Conservation (phyloP, 2,329 filamentous ascomycete genomes). For the Cladosporium oxysporum region DNA sequence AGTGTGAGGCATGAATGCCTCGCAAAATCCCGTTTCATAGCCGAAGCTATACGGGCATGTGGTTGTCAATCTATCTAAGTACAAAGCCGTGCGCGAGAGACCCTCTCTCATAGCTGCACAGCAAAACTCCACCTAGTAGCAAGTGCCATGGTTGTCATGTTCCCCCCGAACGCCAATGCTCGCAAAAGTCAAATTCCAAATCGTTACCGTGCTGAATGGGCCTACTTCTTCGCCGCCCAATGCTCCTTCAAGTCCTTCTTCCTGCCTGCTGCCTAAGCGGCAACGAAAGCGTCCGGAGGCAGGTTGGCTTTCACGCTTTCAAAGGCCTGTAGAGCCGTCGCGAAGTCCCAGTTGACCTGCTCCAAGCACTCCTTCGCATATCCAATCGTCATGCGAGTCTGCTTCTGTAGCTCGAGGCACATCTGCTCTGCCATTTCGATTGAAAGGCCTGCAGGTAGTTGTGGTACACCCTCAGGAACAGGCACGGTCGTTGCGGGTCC, state of each 20-base stretch:
- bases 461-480: constrained; percentile 23
- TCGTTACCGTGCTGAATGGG: constrained; percentile 5
- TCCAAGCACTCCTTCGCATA: constrained; percentile 81
- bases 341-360: constrained; percentile 77
- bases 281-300: constrained; percentile 44
- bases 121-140: not conserved
- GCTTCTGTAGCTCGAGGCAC: constrained; percentile 67
- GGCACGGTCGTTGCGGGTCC: constrained; percentile 21
- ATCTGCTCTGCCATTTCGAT: constrained; percentile 56
- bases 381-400: constrained; percentile 76
- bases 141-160: constrained; percentile 3
- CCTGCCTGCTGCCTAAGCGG: constrained; percentile 11
- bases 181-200: not conserved
- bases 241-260: constrained; percentile 6
- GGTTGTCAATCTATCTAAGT: constrained; percentile 16
- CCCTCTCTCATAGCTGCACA: not conserved
- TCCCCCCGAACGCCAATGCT: constrained; percentile 15
- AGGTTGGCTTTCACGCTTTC: constrained; percentile 65
- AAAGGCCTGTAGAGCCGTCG: constrained; percentile 73
- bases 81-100: constrained; percentile 1
- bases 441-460: constrained; percentile 33
- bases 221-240: constrained; percentile 7
- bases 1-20: not conserved
- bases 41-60: not conserved
- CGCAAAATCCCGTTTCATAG: not conserved